phyloP scores from a whole-genome alignment of 345 rosid genomes.

The Excoecaria cochinchinensis region DNA sequence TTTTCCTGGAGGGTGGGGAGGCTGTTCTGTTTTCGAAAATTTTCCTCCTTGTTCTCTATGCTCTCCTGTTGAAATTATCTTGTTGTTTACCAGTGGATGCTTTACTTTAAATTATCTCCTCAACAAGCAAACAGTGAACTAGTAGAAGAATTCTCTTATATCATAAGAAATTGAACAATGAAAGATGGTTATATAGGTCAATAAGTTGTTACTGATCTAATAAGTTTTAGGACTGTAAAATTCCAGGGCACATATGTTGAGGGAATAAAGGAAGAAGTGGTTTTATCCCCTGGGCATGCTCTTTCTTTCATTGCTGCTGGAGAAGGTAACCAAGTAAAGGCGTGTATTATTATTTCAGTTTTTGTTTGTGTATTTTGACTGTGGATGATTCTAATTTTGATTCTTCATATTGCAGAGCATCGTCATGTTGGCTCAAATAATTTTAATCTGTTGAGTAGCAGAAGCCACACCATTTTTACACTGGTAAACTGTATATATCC shows the following conservation, averaged over 20 bases:
- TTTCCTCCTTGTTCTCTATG: background rate
- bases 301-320: constrained; percentile 99
- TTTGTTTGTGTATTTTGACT: background rate
- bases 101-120: background rate
- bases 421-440: constrained; percentile 99
- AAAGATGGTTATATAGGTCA: background rate
- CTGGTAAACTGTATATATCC: constrained; percentile 50
- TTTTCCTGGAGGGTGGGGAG: too few species aligned
- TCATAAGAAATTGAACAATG: background rate
- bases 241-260: constrained; percentile 97
- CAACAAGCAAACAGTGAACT: background rate
- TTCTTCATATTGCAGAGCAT: constrained; percentile 64
- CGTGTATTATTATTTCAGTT: background rate
- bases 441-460: constrained; percentile 92
- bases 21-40: background rate
- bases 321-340: constrained; percentile 59
- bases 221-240: background rate
- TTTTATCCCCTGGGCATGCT: constrained; percentile 97
- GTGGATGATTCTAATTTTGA: constrained; percentile 13
- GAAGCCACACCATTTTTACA: constrained; percentile 98
- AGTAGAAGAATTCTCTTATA: background rate
- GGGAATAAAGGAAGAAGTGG: constrained; percentile 99
- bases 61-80: background rate
- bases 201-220: background rate
- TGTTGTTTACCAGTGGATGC: background rate